Conservation (phyloP, 345 rosid genomes). For the Pistacia integerrima region DNA sequence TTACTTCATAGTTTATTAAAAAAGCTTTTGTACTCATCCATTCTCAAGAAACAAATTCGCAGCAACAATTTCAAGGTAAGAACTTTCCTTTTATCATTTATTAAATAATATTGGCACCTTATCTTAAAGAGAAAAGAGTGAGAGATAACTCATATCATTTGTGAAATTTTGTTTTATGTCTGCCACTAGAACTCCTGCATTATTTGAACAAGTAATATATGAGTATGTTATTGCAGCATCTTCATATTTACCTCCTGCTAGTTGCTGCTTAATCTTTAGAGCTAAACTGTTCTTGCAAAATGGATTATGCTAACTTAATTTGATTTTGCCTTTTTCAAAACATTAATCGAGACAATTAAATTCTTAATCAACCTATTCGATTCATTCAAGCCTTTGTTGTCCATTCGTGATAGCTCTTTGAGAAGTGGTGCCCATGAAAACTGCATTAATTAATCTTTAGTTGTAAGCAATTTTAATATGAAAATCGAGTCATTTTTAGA, state of each 20-base stretch:
- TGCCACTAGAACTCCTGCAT: too few relatives aligned
- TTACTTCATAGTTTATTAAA: too few relatives aligned
- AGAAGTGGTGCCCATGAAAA: constrained; percentile 53
- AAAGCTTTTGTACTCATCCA: too few relatives aligned
- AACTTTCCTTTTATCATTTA: too few relatives aligned
- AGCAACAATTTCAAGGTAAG: too few relatives aligned
- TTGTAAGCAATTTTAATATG: not conserved
- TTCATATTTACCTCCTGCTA: constrained; percentile 31
- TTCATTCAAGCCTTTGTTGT: constrained; percentile 25
- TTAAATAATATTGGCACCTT: too few relatives aligned
- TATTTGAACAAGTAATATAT: too few relatives aligned
- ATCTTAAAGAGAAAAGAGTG: too few relatives aligned
- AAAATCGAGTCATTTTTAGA: not conserved
- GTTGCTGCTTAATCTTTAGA: constrained; percentile 31
- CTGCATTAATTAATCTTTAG: constrained; percentile 7
- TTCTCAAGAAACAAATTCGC: too few relatives aligned
- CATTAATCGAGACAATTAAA: not conserved
- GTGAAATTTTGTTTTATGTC: too few relatives aligned
- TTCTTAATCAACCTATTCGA: constrained; percentile 31
- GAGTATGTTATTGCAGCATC: constrained; percentile 31
- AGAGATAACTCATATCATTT: too few relatives aligned
- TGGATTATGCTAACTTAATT: not conserved
- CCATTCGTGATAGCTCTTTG: constrained; percentile 42
- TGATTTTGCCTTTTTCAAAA: not conserved
- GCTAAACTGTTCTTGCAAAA: constrained; percentile 29